Evolutionary conservation across 805 yeast genomes (phyloP).

Genomic region (Candida hungchunana): DNA sequence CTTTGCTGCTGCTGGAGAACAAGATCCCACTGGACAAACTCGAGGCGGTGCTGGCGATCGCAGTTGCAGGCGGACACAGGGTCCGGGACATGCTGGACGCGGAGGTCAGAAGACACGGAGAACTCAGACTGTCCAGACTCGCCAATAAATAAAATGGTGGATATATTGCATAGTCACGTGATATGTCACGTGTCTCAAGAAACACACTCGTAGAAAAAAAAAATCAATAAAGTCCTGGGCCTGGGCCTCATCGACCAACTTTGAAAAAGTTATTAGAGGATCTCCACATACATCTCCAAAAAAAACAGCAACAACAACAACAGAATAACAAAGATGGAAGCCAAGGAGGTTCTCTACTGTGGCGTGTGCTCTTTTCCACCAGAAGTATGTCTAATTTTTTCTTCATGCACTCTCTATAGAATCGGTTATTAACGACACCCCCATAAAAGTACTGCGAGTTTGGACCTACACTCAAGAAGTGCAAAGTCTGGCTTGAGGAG

Average conservation of each 20-base stretch:
- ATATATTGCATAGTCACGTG: no score
- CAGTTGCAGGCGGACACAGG: slow-evolving; percentile 82
- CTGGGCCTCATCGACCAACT: no score
- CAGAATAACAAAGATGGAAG: no score
- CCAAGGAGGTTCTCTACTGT: slow-evolving; percentile 57
- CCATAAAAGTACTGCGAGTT: slow-evolving; percentile 71
- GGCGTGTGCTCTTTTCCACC: slow-evolving; percentile 82
- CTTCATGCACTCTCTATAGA: background rate
- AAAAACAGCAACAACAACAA: no score
- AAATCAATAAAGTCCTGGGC: no score
- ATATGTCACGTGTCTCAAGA: no score
- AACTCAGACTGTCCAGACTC: slow-evolving; percentile 47
- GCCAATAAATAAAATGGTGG: slow-evolving; percentile 21
- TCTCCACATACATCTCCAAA: no score
- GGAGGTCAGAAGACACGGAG: slow-evolving; percentile 75
- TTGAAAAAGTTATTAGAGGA: no score
- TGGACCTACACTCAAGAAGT: slow-evolving; percentile 73
- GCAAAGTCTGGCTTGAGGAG: slow-evolving; percentile 76
- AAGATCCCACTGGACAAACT: slow-evolving; percentile 79
- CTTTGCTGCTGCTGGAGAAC: slow-evolving; percentile 74
- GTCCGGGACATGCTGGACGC: slow-evolving; percentile 82
- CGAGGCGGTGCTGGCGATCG: slow-evolving; percentile 72
- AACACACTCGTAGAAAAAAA: no score
- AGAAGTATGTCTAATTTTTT: slow-evolving; percentile 33
- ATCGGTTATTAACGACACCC: slow-evolving; percentile 6